Percentiles rank a stretch among this genome's conserved stretches.
Evolutionary conservation across 768 basidiomycete species (phyloP).

Genomic region (Fomitopsis pulvina): DNA sequence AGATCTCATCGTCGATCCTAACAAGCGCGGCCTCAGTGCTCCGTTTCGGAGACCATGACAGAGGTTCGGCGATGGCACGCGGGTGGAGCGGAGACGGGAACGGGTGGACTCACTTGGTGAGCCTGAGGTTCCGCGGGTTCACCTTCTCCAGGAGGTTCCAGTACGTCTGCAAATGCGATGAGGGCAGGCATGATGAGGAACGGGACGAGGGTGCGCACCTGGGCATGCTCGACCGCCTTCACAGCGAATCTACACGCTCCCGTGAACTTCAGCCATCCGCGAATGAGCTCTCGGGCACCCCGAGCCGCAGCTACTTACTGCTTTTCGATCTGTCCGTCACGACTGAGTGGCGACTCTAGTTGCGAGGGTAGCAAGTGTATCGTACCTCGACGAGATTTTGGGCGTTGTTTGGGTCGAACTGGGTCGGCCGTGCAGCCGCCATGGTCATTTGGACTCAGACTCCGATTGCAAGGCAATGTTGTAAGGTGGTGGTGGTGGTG

Average conservation of each 20-base stretch:
- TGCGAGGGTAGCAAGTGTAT: not conserved
- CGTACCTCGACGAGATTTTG: slow-evolving; percentile 85
- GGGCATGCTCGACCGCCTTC: slow-evolving; percentile 93
- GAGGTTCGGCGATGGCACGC: slow-evolving; percentile 8
- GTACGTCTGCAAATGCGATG: slow-evolving; percentile 60
- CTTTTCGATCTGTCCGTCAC: slow-evolving; percentile 78
- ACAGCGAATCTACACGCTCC: slow-evolving; percentile 66
- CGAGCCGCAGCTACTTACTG: slow-evolving; percentile 51
- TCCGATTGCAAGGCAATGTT: not conserved
- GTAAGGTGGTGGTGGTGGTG: no score
- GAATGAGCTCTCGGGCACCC: slow-evolving; percentile 5
- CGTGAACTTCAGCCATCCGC: not conserved
- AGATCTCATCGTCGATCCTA: slow-evolving; percentile 83
- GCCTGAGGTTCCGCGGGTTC: slow-evolving; percentile 62
- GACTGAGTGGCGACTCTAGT: not conserved
- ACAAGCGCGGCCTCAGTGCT: slow-evolving; percentile 1
- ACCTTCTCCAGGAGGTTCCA: slow-evolving; percentile 89
- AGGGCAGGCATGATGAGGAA: not conserved
- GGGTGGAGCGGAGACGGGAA: not conserved
- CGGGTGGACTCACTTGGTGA: slow-evolving; percentile 62
- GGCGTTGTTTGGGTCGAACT: slow-evolving; percentile 87
- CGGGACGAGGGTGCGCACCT: slow-evolving; percentile 45
- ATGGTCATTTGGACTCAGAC: not conserved
- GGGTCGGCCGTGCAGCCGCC: slow-evolving; percentile 23
- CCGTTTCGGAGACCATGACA: not conserved